phyloP scores from a whole-genome alignment of 2,329 filamentous ascomycete genomes.

The Fusarium vanettenii region DNA sequence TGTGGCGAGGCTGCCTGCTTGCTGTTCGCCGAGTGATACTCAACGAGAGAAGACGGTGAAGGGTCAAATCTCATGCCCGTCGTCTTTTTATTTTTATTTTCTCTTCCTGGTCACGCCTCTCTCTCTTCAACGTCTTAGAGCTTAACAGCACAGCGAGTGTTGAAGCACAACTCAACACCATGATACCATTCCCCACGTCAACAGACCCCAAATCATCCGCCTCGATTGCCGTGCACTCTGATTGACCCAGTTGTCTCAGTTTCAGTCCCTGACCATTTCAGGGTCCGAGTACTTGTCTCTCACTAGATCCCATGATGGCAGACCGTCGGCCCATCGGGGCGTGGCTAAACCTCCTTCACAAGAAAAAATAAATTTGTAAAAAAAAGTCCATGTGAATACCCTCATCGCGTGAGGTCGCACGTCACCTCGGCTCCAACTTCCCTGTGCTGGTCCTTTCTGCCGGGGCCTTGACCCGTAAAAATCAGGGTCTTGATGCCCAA shows the following conservation, averaged over 20 bases:
- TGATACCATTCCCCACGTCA: conserved; percentile 27
- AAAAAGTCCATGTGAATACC: conserved; percentile 37
- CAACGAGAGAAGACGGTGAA: conserved; percentile 2
- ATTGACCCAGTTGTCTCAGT: not conserved
- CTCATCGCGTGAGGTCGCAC: conserved; percentile 35
- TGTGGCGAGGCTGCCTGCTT: conserved; percentile 26
- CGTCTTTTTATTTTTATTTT: not conserved
- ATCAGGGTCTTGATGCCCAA: not conserved
- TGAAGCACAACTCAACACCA: conserved; percentile 34
- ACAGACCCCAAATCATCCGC: conserved; percentile 43
- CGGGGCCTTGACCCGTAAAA: not conserved
- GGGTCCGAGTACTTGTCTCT: conserved; percentile 35
- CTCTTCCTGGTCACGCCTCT: conserved; percentile 31
- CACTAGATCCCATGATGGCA: conserved; percentile 17
- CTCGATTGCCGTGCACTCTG: conserved; percentile 29
- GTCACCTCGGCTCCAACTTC: conserved; percentile 20
- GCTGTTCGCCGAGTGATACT: conserved; percentile 1
- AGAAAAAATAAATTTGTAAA: not conserved
- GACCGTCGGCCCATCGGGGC: conserved; percentile 11
- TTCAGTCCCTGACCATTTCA: conserved; percentile 4
- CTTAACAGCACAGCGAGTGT: too few relatives aligned
- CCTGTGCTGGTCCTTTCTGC: conserved; percentile 8
- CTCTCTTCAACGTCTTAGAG: not conserved
- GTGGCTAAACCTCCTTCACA: conserved; percentile 14
- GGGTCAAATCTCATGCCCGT: not conserved